These are phyloP conservation scores for Pichia californica DNA, from an alignment of 805 yeast species.

Conservation along the genomic window DNA sequence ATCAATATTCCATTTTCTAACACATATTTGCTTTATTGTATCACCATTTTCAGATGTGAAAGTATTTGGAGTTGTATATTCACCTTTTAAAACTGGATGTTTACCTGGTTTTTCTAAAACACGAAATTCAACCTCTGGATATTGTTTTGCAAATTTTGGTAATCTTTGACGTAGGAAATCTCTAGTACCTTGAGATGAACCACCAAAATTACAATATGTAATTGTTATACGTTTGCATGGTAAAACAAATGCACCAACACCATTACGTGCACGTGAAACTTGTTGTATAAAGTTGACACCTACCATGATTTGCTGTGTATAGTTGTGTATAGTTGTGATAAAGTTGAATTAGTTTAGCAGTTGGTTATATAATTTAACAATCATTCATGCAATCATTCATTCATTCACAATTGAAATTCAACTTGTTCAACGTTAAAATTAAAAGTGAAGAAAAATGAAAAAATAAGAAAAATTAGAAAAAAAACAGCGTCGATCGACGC, in stretches of 20 bases:
- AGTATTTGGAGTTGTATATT: slow-evolving; percentile 33
- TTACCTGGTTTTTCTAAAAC: slow-evolving; percentile 61
- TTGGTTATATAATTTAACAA: too few species aligned
- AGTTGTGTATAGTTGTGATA: neutral
- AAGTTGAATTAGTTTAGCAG: too few species aligned
- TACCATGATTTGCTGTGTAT: slow-evolving; percentile 17
- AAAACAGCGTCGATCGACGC: neutral
- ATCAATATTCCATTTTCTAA: slow-evolving; percentile 59
- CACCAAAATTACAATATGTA: slow-evolving; percentile 93
- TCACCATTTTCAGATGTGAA: slow-evolving; percentile 8
- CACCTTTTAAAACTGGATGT: slow-evolving; percentile 70
- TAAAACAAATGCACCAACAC: slow-evolving; percentile 63
- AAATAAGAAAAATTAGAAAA: neutral
- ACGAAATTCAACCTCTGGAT: slow-evolving; percentile 68
- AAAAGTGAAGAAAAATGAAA: neutral
- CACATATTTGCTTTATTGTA: slow-evolving; percentile 46
- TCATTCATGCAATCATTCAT: too few species aligned
- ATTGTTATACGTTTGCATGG: slow-evolving; percentile 73
- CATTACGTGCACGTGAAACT: slow-evolving; percentile 61
- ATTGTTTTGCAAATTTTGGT: slow-evolving; percentile 46
- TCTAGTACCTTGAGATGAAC: slow-evolving; percentile 78
- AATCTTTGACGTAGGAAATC: slow-evolving; percentile 54
- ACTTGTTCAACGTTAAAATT: too few species aligned
- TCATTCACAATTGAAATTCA: too few species aligned
- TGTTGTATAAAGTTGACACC: slow-evolving; percentile 53